Evolutionary conservation across 805 yeast genomes (phyloP).

Genomic region (Suhomyces tanzawaensis): DNA sequence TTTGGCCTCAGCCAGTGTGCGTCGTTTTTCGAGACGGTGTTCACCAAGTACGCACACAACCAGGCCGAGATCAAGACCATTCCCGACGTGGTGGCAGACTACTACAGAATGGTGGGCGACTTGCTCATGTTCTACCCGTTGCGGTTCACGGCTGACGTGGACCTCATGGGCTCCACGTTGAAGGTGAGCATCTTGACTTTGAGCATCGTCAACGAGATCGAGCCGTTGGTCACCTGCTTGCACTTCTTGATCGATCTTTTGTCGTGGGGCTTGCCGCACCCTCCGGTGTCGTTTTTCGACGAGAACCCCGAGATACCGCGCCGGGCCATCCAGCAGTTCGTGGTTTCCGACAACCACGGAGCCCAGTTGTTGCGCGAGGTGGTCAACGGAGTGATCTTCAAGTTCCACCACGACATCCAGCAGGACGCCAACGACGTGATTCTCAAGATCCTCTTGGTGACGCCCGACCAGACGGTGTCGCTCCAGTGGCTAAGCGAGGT

Average conservation of each 20-base stretch:
- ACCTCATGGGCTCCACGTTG: constrained; percentile 50
- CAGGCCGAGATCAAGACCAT: constrained; percentile 34
- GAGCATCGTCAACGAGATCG: constrained; percentile 57
- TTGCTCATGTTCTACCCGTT: constrained; percentile 71
- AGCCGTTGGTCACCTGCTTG: constrained; percentile 65
- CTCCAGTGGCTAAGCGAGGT: constrained; percentile 62
- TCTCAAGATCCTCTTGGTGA: constrained; percentile 55
- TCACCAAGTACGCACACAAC: constrained; percentile 13
- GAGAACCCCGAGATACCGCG: constrained; percentile 39
- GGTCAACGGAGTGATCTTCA: constrained; percentile 65
- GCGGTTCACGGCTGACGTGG: constrained; percentile 44
- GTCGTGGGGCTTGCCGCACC: constrained; percentile 78
- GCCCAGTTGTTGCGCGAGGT: constrained; percentile 51
- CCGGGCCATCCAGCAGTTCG: constrained; percentile 31
- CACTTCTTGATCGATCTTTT: constrained; percentile 79
- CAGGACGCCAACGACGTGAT: constrained; percentile 75
- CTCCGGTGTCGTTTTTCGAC: constrained; percentile 71
- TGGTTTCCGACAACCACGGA: constrained; percentile 50
- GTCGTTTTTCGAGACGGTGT: constrained; percentile 51
- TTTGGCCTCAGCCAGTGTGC: constrained; percentile 68
- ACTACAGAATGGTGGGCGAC: constrained; percentile 76
- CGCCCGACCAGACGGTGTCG: constrained; percentile 44
- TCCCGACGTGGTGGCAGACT: constrained; percentile 83
- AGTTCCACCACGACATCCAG: constrained; percentile 66
- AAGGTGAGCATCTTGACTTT: constrained; percentile 58